A percentile compares a stretch with the other conserved stretches of the same genome.
These are phyloP conservation scores for Thielaviopsis punctulata DNA, from an alignment of 2,329 filamentous ascomycete genomes.

Conservation along the genomic window DNA sequence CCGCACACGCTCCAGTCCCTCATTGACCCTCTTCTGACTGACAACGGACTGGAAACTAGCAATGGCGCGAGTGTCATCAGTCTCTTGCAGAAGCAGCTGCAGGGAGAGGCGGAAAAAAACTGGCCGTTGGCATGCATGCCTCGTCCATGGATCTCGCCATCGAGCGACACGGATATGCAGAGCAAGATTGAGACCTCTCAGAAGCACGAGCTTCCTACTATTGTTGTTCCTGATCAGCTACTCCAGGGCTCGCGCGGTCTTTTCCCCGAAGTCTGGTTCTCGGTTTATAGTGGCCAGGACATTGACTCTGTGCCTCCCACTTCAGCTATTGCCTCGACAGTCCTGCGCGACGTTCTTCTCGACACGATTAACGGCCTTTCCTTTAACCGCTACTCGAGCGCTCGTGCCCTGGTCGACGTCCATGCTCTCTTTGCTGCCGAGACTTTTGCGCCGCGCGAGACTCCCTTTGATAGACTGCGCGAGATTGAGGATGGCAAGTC, in stretches of 20 bases:
- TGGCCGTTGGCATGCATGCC: constrained; percentile 60
- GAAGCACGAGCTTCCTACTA: constrained; percentile 63
- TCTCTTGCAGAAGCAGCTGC: constrained; percentile 72
- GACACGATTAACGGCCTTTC: constrained; percentile 91
- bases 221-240: constrained; percentile 60
- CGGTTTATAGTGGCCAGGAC: constrained; percentile 76
- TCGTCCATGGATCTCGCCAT: constrained; percentile 48
- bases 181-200: constrained; percentile 40
- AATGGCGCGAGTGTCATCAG: constrained; percentile 55
- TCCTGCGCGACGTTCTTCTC: constrained; percentile 70
- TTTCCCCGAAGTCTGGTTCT: constrained; percentile 88
- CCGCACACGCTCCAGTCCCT: constrained; percentile 70
- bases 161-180: constrained; percentile 41
- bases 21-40: constrained; percentile 59
- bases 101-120: constrained; percentile 51
- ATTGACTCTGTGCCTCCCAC: constrained; percentile 73
- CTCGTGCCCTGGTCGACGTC: constrained; percentile 79
- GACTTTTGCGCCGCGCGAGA: constrained; percentile 87
- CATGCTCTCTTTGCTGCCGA: constrained; percentile 85
- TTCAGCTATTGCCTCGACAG: constrained; percentile 57
- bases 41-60: constrained; percentile 43
- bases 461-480: constrained; percentile 75
- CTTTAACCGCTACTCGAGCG: constrained; percentile 76
- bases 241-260: constrained; percentile 56
- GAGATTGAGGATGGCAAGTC: constrained; percentile 46